Evolutionary conservation across 2,329 filamentous ascomycete species (phyloP), one percentile per base, ranked within the genome.

Genomic region (Exophiala xenobiotica): DNA sequence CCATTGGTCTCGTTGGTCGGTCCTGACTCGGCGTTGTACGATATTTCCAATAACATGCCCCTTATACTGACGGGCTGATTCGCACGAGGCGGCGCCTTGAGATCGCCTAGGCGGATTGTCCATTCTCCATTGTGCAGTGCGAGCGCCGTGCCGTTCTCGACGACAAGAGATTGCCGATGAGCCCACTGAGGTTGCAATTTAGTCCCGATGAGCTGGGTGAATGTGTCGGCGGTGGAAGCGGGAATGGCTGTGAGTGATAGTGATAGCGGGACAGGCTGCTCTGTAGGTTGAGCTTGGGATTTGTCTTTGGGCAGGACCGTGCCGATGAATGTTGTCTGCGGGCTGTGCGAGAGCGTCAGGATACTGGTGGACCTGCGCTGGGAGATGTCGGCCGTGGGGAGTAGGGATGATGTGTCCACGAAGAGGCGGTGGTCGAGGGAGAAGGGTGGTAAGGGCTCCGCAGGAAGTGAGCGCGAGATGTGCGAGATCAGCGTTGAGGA

Each of bases 111-210:
- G 26, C 59, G 58, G 8, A 63, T 27, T 5, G 20, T 50, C 50
- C 52, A 56, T 35, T 55, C 44, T 14, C 49, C 56, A 31, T 51
- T 35, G 8, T 49, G 23, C 4, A 62, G 33, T 23, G 54, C 47
- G 14, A 63, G 44, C 4, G 51, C 31, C 3, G 54, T 55, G 8
- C 61, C 61, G 33, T 54, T 58, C 19, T 61, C 59, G 2, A 63
- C 49, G 23, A 46, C 41, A 43, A 60, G 37, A 23, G 54, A 57
- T 35, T 61, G 59, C 18, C 59, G 51, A 39, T 51, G 50, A 14
- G 53, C 47, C 61, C 61, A 63, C 29, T 56, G 48, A 23, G 61
- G 49, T 47, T 61, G 56, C n/a, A 63, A 26, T 39, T 61, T 63
- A 6, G 51, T 58, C 6, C 48, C 46, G 12, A 63, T 44, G n/a